Base-by-base conservation (phyloP, 1,139 yeast genomes). In the Diutina rugosa region DNA sequence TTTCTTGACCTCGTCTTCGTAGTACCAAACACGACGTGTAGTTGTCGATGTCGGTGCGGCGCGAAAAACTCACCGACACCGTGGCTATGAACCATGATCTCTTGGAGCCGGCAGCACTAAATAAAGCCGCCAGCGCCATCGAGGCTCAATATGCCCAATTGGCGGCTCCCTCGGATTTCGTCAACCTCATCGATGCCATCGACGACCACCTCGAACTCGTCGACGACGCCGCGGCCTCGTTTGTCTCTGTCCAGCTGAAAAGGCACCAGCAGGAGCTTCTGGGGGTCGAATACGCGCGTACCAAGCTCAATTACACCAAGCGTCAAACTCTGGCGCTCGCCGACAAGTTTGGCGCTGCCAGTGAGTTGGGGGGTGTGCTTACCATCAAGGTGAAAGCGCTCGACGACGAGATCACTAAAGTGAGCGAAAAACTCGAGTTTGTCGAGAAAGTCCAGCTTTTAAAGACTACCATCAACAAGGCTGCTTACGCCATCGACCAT, bases 401-500 rank as follows among this genome's bases (percentile, higher is more conserved):
- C 54, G 96, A 90, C 66, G 73, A 74, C 56, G 96, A 90, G 64
- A 83, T 87, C 60, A 73, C 77, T 4, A 79, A 87, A 51, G 90
- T 91, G n/a, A 71, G 77, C 56, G 73, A 77, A 55, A 82, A 96
- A 0, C 75, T 84, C 35, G 71, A 76, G 32, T 90, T 84, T 65
- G 93, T 90, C 7, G 74, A 78, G 44, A 73, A 84, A 60, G 84
- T 88, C 1, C 85, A 85, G 61, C 69, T 77, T 28, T 72, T 93
- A 57, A 83, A 85, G 61, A 76, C 79, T 52, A 82, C 84, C 62
- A 77, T 89, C 14, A 77, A 81, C 55, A 87, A 86, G 56, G 87
- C 90, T 2, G 76, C 80, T 61, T 80, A 81, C 57, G 87, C 95
- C 7, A 76, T 90, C 66, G 83, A 84, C 60, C 77, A 80, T 59